Evolutionary conservation across 2,329 filamentous ascomycete species (phyloP), one percentile per base, ranked within the genome.

Genomic region (Aspergillus sp.): DNA sequence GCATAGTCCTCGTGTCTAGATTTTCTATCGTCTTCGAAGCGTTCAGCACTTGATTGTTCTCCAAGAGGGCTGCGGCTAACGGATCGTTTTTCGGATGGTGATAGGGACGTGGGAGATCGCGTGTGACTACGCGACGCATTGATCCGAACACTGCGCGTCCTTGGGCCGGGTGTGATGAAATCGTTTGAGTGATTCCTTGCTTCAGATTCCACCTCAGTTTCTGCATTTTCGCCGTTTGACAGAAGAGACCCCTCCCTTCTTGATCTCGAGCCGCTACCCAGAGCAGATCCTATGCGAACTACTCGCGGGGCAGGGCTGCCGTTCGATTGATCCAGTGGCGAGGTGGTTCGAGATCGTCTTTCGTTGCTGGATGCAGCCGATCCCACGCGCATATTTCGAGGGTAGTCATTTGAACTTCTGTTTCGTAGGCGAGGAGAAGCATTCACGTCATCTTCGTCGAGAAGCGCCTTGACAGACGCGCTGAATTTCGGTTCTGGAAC

Each of bases 401-500:
- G 52, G 45, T 60, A 39, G 55, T 64, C 60, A 56, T 63, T 52
- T 62, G 68, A 48, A 57, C 63, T 32, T 67, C 64, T 58, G 68
- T 68, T 63, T 63, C 76, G 60, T 48, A 70, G 48, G 66, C 72
- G 61, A 8, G 84, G 81, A 3, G 78, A 82, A 49, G 84, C 85
- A 22, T 74, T 65, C 45, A 76, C 68, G 22, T 71, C 78, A 62
- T 81, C 80, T 60, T 80, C 79, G 51, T 81, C 81, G 53, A 97
- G 81, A 15, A 97, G 81, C 18, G 91, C 93, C 71, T 95, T 93
- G 48, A 93, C 96, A 64, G 95, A 85, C 67, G 93, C 92, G 72
- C 92, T 97, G 71, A 97, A 89, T 78, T 95, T 96, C 67, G 92
- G 92, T 65, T 91, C 89, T 15, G 90, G 89, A 26, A 96, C 90